phyloP scores from a whole-genome alignment of 768 basidiomycete species.

The Porpolomopsis calyptriformis region DNA sequence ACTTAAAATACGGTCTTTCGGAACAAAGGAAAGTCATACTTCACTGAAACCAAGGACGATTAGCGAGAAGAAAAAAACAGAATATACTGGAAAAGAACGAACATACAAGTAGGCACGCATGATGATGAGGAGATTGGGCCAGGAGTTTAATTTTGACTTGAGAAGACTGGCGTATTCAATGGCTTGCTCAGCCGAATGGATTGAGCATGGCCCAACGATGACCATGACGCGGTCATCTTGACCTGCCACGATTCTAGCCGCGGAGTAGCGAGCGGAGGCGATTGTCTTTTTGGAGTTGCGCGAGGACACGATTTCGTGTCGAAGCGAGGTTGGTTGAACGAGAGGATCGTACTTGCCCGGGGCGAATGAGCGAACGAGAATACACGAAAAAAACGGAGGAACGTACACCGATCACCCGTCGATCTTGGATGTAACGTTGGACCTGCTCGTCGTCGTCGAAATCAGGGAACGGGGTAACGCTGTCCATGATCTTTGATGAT shows the following conservation, averaged over 20 bases:
- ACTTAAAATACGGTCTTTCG: conserved; percentile 8
- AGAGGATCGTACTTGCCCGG: conserved; percentile 86
- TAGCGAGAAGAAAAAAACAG: conserved; percentile 5
- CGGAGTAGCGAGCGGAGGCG: conserved; percentile 64
- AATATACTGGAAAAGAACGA: conserved; percentile 1
- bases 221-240: conserved; percentile 89
- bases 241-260: conserved; percentile 70
- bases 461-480: conserved; percentile 52
- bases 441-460: conserved; percentile 53
- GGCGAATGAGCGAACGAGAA: conserved; percentile 11
- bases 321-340: conserved; percentile 82
- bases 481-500: conserved; percentile 27
- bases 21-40: conserved; percentile 13
- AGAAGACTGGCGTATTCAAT: conserved; percentile 79
- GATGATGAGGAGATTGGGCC: conserved; percentile 76
- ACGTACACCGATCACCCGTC: conserved; percentile 70
- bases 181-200: conserved; percentile 81
- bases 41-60: conserved; percentile 21
- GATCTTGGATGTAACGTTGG: conserved; percentile 68
- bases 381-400: conserved; percentile 1
- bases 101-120: conserved; percentile 97
- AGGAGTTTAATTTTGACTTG: conserved; percentile 64
- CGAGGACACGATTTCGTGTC: conserved; percentile 73
- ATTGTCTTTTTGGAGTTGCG: conserved; percentile 61
- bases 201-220: conserved; percentile 91